phyloP scores from a whole-genome alignment of 2,329 filamentous ascomycete species.

The Helotiales sp. region DNA sequence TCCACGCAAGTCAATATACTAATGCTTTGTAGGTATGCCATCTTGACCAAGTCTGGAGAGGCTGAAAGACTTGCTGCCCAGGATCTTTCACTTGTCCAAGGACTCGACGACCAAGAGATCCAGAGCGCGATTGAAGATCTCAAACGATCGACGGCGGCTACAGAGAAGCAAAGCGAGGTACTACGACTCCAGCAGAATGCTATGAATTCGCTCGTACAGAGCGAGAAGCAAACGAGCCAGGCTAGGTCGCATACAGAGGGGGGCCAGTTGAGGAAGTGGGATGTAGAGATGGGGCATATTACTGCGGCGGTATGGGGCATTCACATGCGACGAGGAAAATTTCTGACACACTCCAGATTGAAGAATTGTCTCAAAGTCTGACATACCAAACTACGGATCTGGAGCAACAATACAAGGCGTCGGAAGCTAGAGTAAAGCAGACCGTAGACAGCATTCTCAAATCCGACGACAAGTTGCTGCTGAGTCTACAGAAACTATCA shows the following conservation, averaged over 20 bases:
- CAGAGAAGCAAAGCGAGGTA: slow-evolving; percentile 66
- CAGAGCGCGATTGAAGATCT: slow-evolving; percentile 65
- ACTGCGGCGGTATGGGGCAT: slow-evolving; percentile 47
- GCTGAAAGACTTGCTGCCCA: slow-evolving; percentile 52
- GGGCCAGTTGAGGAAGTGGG: slow-evolving; percentile 48
- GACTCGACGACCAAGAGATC: slow-evolving; percentile 64
- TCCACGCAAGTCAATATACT: neutral
- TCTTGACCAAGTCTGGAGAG: slow-evolving; percentile 54
- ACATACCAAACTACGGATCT: slow-evolving; percentile 53
- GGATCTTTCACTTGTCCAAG: slow-evolving; percentile 54
- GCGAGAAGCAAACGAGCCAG: slow-evolving; percentile 44
- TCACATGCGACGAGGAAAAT: neutral
- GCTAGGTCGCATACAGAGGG: slow-evolving; percentile 47
- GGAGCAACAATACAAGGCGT: slow-evolving; percentile 55
- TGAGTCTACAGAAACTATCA: slow-evolving; percentile 69
- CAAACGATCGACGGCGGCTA: slow-evolving; percentile 66
- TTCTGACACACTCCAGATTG: slow-evolving; percentile 47
- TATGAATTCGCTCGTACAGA: slow-evolving; percentile 57
- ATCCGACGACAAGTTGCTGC: slow-evolving; percentile 68
- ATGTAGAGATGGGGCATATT: slow-evolving; percentile 49
- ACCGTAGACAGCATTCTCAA: slow-evolving; percentile 56
- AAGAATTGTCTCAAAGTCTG: slow-evolving; percentile 54
- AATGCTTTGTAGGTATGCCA: slow-evolving; percentile 52
- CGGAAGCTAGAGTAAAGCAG: slow-evolving; percentile 52
- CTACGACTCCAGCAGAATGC: slow-evolving; percentile 67